A percentile compares a stretch with the other conserved stretches of the same genome.
Evolutionary conservation across 257 asterid species (phyloP).

Genomic region (Ajuga chamaepitys): DNA sequence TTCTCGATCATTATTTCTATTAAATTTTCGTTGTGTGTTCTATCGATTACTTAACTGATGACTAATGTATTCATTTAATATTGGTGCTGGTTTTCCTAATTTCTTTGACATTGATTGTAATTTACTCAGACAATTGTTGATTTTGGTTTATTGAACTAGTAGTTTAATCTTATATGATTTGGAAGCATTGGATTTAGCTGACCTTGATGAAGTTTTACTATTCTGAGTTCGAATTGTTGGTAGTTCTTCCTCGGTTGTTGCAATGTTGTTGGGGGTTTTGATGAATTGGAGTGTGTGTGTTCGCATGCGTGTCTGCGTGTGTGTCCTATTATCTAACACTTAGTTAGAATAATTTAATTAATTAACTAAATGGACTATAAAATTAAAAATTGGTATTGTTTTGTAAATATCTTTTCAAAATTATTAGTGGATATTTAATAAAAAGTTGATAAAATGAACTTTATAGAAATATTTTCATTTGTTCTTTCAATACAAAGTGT

Average conservation of each 20-base stretch:
- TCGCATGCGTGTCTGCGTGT: too few relatives aligned
- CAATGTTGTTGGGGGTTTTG: slow-evolving; percentile 5
- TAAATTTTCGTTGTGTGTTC: neutral
- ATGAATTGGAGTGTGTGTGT: too few relatives aligned
- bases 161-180: neutral
- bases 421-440: too few relatives aligned
- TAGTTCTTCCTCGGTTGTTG: neutral
- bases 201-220: slow-evolving; percentile 6
- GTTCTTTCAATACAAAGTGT: too few relatives aligned
- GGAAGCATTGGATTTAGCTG: neutral
- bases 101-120: neutral
- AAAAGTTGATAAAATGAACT: too few relatives aligned
- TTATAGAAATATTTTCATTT: too few relatives aligned
- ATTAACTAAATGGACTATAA: too few relatives aligned
- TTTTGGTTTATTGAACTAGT: neutral
- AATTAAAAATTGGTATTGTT: too few relatives aligned
- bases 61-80: neutral
- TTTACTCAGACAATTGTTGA: neutral
- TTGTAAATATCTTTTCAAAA: too few relatives aligned
- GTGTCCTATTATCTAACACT: too few relatives aligned
- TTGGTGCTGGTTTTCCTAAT: slow-evolving; percentile 1
- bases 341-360: too few relatives aligned
- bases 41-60: neutral
- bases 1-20: neutral
- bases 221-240: neutral